Conservation (phyloP, 768 basidiomycete genomes). For the Psilocybe cubensis region DNA sequence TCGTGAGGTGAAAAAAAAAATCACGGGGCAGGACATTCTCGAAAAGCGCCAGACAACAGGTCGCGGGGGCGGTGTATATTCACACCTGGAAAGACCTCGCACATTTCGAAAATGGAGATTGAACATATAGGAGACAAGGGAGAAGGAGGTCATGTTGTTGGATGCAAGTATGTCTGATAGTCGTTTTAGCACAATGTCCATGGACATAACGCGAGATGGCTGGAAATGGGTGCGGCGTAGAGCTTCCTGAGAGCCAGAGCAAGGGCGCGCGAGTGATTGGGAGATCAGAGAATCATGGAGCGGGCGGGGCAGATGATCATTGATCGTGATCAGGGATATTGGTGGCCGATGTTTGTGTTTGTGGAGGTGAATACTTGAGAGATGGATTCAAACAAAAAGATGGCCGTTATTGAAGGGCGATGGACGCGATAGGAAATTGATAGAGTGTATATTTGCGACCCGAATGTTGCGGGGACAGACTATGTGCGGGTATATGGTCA, state of each 20-base stretch:
- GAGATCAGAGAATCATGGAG: constrained; percentile 7
- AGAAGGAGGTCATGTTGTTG: neutral
- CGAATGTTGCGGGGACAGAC: constrained; percentile 8
- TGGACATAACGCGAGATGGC: neutral
- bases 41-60: no score
- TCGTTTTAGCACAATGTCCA: neutral
- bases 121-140: neutral
- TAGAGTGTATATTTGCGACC: neutral
- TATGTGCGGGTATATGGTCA: neutral
- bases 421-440: constrained; percentile 13
- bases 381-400: neutral
- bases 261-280: neutral
- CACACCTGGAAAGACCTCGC: neutral
- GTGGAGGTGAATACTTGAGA: neutral
- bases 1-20: no score
- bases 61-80: neutral
- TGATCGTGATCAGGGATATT: neutral
- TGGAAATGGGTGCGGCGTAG: neutral
- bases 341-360: no score
- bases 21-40: neutral
- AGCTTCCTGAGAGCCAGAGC: neutral
- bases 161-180: neutral
- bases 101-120: no score
- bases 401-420: constrained; percentile 1
- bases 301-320: constrained; percentile 5